Base-by-base conservation (phyloP, 345 rosid species). In the Eutrema yunnanense region DNA sequence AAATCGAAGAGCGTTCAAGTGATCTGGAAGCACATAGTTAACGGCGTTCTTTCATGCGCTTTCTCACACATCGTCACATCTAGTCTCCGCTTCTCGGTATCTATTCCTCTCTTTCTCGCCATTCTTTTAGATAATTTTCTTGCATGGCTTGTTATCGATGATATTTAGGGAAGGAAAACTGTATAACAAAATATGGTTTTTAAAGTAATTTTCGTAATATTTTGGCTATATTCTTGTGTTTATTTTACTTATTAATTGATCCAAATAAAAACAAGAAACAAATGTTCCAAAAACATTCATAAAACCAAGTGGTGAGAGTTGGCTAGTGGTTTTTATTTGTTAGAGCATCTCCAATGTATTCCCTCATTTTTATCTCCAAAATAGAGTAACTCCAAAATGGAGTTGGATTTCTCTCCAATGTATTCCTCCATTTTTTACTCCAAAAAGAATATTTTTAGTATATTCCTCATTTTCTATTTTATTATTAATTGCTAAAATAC, bases 31-130 rank as follows among this genome's bases (percentile, higher is more conserved):
- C 47, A 42, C 61, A 8, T 72, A 42, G 16, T 30, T 34, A 33
- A 16, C 69, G 36, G 76, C 32, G 27, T 72, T 32, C 54, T 36
- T 62, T 53, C 75, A 51, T 32, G 62, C 19, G 46, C 37, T 65
- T 9, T 43, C 53, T 26, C 60, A 58, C 54, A 62, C 62, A 38
- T 55, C 69, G 14, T 44, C 47, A 27, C 61, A 48, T 48, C 30
- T 48, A 40, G 10, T 12, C 52, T 53, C 46, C 6, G 0, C 52
- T 33, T 72, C 44, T 33, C 61, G 76, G 76, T 72, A 50, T 2
- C 12, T 40, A 26, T 10, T 42, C 8, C 22, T 44, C 38, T 47
- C n/a, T 6, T 12, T 38, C 38, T 29, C 42, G 60, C 33, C 19
- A 40, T 48, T 13, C 30, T 27, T 58, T 16, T 54, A 6, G 13